Evolutionary conservation across 2,329 filamentous ascomycete species (phyloP), one percentile per base, ranked within the genome.

Genomic region (Pseudopyricularia cyperi): DNA sequence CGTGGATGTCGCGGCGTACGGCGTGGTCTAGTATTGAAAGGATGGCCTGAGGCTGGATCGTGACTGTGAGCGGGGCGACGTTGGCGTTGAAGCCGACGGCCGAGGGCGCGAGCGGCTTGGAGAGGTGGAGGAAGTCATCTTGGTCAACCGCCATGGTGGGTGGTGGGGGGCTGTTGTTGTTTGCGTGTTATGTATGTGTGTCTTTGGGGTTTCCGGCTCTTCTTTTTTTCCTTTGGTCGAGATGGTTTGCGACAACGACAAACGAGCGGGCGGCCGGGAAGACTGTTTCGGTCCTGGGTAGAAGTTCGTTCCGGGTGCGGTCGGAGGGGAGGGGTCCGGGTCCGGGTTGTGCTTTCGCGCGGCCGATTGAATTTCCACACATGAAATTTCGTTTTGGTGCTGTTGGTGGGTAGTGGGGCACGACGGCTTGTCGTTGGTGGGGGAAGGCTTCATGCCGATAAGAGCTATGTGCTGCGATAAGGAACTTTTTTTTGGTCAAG

Each of bases 1-100:
- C 76, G 60, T 72, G 73, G 59, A 72, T 71, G 63, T 94, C 89
- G 64, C 91, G 85, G 70, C 93, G 88, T 60, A 91, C 81, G 60
- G 91, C 90, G 75, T 98, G 93, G 73, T 98, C 93, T 67, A 95
- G 73, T 76, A 95, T 79, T 65, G 83, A 76, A 75, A 95, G 75
- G 57, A 85, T 73, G 54, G 81, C 80, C 81, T 96, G 90, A 64
- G 93, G 90, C 70, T 96, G 93, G 69, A 98, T 87, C 66, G 88
- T 86, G 66, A 98, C 89, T 68, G 84, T 87, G 68, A 98, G 81
- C 71, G 93, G 93, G 71, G 89, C 85, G 68, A 89, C 91, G 62
- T 85, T 89, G 64, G 85, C 83, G 71, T 89, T 86, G 65, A 87
- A 82, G 66, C 86, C 87, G 62, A 89, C 76, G 55, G 80, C 75